A percentile compares a stretch with the other conserved stretches of the same genome.
Evolutionary conservation across 2,329 filamentous ascomycete genomes (phyloP).

Genomic region (Curvularia sp.): DNA sequence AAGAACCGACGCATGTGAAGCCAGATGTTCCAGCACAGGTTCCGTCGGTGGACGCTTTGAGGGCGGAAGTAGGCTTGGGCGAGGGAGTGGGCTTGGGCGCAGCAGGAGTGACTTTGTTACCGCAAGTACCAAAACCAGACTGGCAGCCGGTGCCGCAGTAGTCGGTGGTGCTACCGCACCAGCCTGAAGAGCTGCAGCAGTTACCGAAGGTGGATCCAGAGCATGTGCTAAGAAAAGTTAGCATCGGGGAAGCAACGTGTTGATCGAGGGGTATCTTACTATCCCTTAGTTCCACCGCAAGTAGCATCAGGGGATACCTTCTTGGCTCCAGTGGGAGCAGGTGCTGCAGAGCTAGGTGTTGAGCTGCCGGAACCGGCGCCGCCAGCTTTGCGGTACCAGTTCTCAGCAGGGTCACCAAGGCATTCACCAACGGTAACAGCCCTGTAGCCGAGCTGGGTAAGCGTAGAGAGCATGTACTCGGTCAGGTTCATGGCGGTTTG

Average conservation of each 20-base stretch:
- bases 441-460: constrained; percentile 50
- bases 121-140: constrained; percentile 38
- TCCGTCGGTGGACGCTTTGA: constrained; percentile 33
- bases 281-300: constrained; percentile 53
- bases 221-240: constrained; percentile 47
- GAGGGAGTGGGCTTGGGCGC: constrained; percentile 12
- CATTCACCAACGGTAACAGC: constrained; percentile 60
- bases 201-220: constrained; percentile 52
- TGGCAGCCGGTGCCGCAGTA: constrained; percentile 45
- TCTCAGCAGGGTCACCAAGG: constrained; percentile 53
- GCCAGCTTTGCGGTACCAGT: constrained; percentile 58
- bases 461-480: constrained; percentile 53
- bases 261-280: constrained; percentile 11
- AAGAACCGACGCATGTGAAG: constrained; percentile 53
- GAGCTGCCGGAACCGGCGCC: constrained; percentile 44
- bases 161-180: constrained; percentile 30
- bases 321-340: constrained; percentile 29
- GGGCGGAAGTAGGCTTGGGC: constrained; percentile 11
- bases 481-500: constrained; percentile 56
- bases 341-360: constrained; percentile 12
- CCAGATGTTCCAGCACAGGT: constrained; percentile 30
- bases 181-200: constrained; percentile 55
- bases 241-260: neutral
- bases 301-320: constrained; percentile 52
- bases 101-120: constrained; percentile 12